Percentiles rank a stretch among this genome's conserved stretches.
These are phyloP conservation scores for Wickerhamiella australiensis DNA, from an alignment of 805 yeast species.

Conservation along the genomic window DNA sequence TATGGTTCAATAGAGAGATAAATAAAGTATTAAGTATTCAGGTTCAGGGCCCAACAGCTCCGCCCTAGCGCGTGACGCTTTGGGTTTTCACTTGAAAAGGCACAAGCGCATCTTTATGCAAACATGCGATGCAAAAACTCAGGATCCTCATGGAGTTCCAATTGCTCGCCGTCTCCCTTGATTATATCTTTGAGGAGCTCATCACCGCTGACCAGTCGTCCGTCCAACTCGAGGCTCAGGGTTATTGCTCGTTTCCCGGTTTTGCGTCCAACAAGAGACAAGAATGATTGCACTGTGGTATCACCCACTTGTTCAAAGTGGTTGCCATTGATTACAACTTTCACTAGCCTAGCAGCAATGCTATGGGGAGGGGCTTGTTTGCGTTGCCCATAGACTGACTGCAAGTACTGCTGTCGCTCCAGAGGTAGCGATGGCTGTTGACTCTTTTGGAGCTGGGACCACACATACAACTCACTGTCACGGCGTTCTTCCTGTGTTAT, in stretches of 20 bases:
- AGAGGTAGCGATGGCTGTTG: constrained; percentile 11
- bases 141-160: neutral
- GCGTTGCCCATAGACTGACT: constrained; percentile 25
- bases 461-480: constrained; percentile 59
- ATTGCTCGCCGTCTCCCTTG: neutral
- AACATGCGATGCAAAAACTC: neutral
- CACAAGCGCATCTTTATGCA: neutral
- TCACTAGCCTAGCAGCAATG: constrained; percentile 17
- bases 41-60: too few species aligned
- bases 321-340: constrained; percentile 15
- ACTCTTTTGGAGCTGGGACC: constrained; percentile 36
- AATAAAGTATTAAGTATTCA: neutral
- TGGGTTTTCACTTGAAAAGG: too few species aligned
- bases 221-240: neutral
- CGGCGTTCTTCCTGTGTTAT: constrained; percentile 38
- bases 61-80: too few species aligned
- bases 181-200: neutral
- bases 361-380: neutral
- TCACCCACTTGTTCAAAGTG: constrained; percentile 22
- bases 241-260: neutral
- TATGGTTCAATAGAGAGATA: constrained; percentile 2
- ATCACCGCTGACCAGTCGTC: neutral
- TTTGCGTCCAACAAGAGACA: constrained; percentile 25
- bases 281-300: constrained; percentile 30
- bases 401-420: constrained; percentile 16